Evolutionary conservation across 192 early-diverging fungal genomes (phyloP).

Genomic region (Allomyces javanicus): DNA sequence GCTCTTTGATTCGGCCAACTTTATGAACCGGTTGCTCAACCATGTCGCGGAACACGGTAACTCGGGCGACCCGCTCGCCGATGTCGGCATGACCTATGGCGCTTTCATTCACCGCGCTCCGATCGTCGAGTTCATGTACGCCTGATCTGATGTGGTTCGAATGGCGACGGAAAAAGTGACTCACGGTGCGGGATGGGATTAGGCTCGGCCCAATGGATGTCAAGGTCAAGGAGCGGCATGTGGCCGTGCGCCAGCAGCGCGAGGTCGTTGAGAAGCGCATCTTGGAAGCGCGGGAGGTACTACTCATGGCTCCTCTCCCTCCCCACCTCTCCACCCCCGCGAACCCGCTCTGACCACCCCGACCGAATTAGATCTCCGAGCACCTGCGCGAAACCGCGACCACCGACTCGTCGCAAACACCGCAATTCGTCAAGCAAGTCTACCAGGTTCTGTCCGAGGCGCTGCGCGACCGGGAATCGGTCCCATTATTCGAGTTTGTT

Average conservation of each 20-base stretch:
- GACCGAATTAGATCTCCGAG: background rate
- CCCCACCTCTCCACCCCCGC: no score
- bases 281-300: background rate
- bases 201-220: conserved; percentile 52
- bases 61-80: conserved; percentile 12
- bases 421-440: conserved; percentile 53
- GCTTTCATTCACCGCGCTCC: conserved; percentile 34
- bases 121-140: conserved; percentile 59
- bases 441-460: conserved; percentile 30
- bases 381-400: conserved; percentile 49
- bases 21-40: conserved; percentile 5
- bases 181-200: background rate
- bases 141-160: no score
- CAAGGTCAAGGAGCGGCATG: conserved; percentile 26
- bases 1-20: conserved; percentile 31
- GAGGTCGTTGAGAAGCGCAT: no score
- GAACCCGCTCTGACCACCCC: no score
- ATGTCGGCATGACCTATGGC: conserved; percentile 29
- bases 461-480: conserved; percentile 27
- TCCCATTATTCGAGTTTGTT: conserved; percentile 59
- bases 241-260: conserved; percentile 3
- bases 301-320: background rate
- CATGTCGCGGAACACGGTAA: conserved; percentile 23
- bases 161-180: no score
- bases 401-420: conserved; percentile 70